Evolutionary conservation across 2,329 filamentous ascomycete species (phyloP), one percentile per base, ranked within the genome.

Genomic region (Ascochyta clinopodiicola): DNA sequence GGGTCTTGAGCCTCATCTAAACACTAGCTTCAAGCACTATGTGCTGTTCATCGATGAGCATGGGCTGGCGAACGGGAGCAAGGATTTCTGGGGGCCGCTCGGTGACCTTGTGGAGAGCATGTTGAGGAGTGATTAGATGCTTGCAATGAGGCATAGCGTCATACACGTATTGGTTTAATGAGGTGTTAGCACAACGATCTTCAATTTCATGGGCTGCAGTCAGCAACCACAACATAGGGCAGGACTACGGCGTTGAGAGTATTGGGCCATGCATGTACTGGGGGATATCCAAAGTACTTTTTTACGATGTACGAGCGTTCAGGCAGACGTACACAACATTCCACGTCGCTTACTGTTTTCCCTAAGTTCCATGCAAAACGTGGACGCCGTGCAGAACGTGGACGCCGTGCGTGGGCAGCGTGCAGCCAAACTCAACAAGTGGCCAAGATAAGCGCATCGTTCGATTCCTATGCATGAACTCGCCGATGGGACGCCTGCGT

Each of bases 11-110:
- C 93, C 96, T 39, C 95, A 99, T 77, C 85, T 99, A 63, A 99
- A 99, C 79, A 99, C 95, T 13, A 96, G 92, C 79, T 99, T 99
- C 86, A 99, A 99, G 84, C 95, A 99, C 78, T 99, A 98, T 73
- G 95, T 99, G 60, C 85, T 99, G 56, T 99, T 99, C 78, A 92
- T 99, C 66, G 93, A 99, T 76, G 96, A 99, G 83, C 95, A 98
- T 78, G 88, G 86, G 65, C 80, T 99, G 66, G 92, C 92, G 25
- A 96, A 88, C 71, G 95, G 94, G 45, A 77, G 75, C 54, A 93
- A 96, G 78, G 95, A 99, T 77, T 99, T 94, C 80, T 99, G 94
- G 89, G 95, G 95, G 1, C 95, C 95, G 12, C 77, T 99, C 54
- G 94, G 94, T 10, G 95, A 99, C 77, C 80, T 99, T 64, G 95